Base-by-base conservation (phyloP, 257 asterid genomes). In the Fraxinus cuspidata region DNA sequence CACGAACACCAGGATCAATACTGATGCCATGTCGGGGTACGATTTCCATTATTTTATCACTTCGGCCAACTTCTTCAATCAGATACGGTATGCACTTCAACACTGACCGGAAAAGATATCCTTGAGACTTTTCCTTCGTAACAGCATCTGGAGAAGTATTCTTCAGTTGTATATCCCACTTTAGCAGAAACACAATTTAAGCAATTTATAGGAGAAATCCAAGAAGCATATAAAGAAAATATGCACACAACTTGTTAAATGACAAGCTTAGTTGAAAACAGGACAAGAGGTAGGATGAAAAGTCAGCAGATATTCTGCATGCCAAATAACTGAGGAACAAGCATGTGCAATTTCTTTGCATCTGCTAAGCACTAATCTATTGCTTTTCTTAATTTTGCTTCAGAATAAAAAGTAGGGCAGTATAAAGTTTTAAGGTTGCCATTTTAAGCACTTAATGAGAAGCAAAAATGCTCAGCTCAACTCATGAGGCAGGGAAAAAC, bases 11-110 rank as follows among this genome's bases (percentile, higher is more conserved):
- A 53, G 99, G 99, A 85, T 96, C 99, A 70, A 93, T 96, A 78
- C 99, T 93, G 76, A 96, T 96, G 85, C 98, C 97, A 87, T 96
- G 99, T 73, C 93, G 99, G 70, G 99, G 99, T 76, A 96, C 92
- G 78, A 96, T 96, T 90, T 93, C 98, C 3, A 97, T 86, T 75
- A 96, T 93, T 85, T 96, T 96, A 86, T 93, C 98, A 85, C 90
- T 96, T 81, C 98, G 93, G 77, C 96, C 97, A 78, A 95, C 99
- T 92, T 96, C 99, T 87, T 96, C 97, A 37, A 96, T 96, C 85
- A 96, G 94, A 86, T 96, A 96, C 1, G 99, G 99, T 89, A 96
- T 96, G 89, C 99, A 96, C 92, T 96, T 90, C 72, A 96, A 89
- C 82, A 96, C 99, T n/a, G 98, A 92, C 37, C 98, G 94, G 82